Evolutionary conservation across 2,329 filamentous ascomycete genomes (phyloP).

Genomic region (Orbilia brochopaga): DNA sequence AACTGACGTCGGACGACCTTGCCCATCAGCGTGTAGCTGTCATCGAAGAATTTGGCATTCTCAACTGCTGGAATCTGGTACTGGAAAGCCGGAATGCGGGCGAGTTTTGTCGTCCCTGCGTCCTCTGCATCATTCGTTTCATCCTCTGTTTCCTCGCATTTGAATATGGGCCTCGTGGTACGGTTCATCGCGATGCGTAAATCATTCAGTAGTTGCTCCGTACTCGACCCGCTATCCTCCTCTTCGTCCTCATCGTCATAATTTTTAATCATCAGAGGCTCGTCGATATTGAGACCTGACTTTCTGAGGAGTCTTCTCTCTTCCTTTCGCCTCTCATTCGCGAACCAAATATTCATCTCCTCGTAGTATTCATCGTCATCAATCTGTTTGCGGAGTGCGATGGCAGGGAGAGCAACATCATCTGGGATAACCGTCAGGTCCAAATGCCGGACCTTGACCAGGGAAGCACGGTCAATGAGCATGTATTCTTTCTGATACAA

Average conservation of each 20-base stretch:
- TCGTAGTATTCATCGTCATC: constrained; percentile 6
- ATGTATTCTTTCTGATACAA: constrained; percentile 8
- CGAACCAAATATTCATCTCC: constrained; percentile 16
- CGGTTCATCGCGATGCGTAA: too few relatives aligned
- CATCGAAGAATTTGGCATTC: not conserved
- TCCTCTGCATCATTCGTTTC: not conserved
- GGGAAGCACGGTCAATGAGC: not conserved
- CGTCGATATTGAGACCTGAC: not conserved
- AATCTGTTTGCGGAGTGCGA: not conserved
- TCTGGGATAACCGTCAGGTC: not conserved
- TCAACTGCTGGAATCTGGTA: not conserved
- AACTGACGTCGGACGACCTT: constrained; percentile 1
- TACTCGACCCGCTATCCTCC: too few relatives aligned
- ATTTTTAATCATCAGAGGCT: not conserved
- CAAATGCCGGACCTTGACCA: not conserved
- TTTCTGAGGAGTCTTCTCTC: not conserved
- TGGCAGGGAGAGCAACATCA: not conserved
- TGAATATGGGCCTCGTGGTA: too few relatives aligned
- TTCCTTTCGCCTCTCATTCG: not conserved
- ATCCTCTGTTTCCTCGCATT: not conserved
- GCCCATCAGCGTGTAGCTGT: constrained; percentile 1
- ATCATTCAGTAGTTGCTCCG: too few relatives aligned
- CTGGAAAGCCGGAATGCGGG: not conserved
- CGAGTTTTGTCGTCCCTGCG: not conserved
- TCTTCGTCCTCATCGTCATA: not conserved